A percentile compares a stretch with the other conserved stretches of the same genome.
Evolutionary conservation across 306 rosid species (phyloP).

Genomic region (Glycine tomentella): DNA sequence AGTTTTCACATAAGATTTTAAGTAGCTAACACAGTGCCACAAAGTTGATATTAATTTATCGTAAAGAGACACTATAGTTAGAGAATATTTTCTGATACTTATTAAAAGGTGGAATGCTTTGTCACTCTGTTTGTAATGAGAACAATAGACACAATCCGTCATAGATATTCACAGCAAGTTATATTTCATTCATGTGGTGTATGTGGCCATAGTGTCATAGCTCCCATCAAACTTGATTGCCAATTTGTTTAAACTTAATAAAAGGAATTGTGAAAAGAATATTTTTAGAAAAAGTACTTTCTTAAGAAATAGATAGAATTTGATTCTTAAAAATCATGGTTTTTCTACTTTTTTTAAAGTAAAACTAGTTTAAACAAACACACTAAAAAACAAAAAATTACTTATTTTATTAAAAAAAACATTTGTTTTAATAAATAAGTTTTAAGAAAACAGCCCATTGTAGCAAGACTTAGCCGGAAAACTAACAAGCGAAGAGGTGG

Average conservation of each 20-base stretch:
- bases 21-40: not conserved
- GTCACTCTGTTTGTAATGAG: not conserved
- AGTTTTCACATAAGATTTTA: not conserved
- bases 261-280: no score
- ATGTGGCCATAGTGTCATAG: conserved; percentile 3
- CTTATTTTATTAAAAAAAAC: no score
- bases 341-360: no score
- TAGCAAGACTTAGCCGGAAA: not conserved
- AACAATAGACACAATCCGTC: not conserved
- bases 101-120: not conserved
- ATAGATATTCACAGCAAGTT: not conserved
- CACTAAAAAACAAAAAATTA: no score
- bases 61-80: not conserved
- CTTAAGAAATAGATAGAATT: no score
- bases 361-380: no score
- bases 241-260: no score
- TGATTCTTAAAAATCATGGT: no score
- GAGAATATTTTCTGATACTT: not conserved
- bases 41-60: not conserved
- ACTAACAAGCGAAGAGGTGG: conserved; percentile 14
- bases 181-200: not conserved
- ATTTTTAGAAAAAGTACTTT: no score
- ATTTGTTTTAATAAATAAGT: no score
- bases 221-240: not conserved
- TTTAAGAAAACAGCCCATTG: not conserved